These are phyloP conservation scores for Sarcodon aspratus DNA, from an alignment of 768 basidiomycete genomes.

Conservation along the genomic window DNA sequence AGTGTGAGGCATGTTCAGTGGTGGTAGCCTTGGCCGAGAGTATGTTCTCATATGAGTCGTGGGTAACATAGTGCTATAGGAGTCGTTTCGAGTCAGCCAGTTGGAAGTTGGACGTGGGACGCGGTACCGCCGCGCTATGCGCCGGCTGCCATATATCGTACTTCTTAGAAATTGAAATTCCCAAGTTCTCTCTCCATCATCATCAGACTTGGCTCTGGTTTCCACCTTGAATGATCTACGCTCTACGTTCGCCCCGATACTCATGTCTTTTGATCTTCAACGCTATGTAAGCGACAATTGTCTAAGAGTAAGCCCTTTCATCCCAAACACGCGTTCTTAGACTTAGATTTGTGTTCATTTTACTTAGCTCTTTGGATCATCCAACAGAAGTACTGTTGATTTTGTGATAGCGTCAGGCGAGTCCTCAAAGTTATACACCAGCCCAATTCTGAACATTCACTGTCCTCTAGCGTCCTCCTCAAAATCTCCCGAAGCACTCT, in stretches of 20 bases:
- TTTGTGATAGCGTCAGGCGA: slow-evolving; percentile 80
- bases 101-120: too few relatives aligned
- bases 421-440: slow-evolving; percentile 10
- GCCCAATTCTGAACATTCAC: slow-evolving; percentile 3
- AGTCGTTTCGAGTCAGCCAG: too few relatives aligned
- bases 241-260: slow-evolving; percentile 1
- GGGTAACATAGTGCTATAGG: too few relatives aligned
- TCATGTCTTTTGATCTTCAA: slow-evolving; percentile 54
- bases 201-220: too few relatives aligned
- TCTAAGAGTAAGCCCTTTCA: slow-evolving; percentile 38
- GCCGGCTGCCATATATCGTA: too few relatives aligned
- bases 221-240: too few relatives aligned
- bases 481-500: slow-evolving; percentile 72
- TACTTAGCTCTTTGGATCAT: slow-evolving; percentile 66
- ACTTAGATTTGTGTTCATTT: neutral
- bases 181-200: too few relatives aligned
- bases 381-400: slow-evolving; percentile 76
- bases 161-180: too few relatives aligned
- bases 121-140: too few relatives aligned
- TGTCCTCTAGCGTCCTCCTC: slow-evolving; percentile 55
- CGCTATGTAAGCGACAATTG: slow-evolving; percentile 74
- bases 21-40: too few relatives aligned
- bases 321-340: neutral
- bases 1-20: too few relatives aligned
- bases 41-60: too few relatives aligned